phyloP scores from a whole-genome alignment of 805 yeast genomes.

The Cyberlindnera sargentensis region DNA sequence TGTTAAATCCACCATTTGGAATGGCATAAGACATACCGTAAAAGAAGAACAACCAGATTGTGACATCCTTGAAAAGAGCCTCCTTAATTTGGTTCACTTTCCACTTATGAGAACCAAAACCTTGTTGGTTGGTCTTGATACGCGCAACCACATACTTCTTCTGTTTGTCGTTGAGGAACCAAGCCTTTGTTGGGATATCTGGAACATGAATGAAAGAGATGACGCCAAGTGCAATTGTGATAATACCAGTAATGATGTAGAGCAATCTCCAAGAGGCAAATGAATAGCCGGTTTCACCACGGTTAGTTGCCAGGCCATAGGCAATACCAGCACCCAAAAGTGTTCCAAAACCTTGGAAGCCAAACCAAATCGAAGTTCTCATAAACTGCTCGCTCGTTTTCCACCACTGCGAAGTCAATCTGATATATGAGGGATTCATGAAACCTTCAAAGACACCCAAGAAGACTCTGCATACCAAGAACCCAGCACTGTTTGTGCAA shows the following conservation, averaged over 20 bases:
- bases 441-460: conserved; percentile 47
- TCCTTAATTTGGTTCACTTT: conserved; percentile 48
- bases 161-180: conserved; percentile 40
- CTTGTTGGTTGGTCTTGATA: conserved; percentile 47
- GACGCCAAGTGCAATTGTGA: conserved; percentile 47
- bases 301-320: conserved; percentile 38
- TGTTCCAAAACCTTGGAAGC: conserved; percentile 39
- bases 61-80: conserved; percentile 37
- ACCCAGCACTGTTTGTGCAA: conserved; percentile 29
- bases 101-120: conserved; percentile 49
- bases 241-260: conserved; percentile 52
- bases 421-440: conserved; percentile 49
- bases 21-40: conserved; percentile 35
- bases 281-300: conserved; percentile 26
- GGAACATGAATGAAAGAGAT: conserved; percentile 45
- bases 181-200: conserved; percentile 44
- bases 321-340: conserved; percentile 47
- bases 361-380: conserved; percentile 38
- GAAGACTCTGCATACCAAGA: conserved; percentile 40
- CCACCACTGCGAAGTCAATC: conserved; percentile 53
- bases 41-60: conserved; percentile 40
- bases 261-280: conserved; percentile 54
- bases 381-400: conserved; percentile 36
- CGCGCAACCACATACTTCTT: conserved; percentile 41
- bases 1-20: conserved; percentile 45